A percentile compares a stretch with the other conserved stretches of the same genome.
phyloP scores from a whole-genome alignment of 2,329 filamentous ascomycete genomes.

The Nigrospora osmanthi region DNA sequence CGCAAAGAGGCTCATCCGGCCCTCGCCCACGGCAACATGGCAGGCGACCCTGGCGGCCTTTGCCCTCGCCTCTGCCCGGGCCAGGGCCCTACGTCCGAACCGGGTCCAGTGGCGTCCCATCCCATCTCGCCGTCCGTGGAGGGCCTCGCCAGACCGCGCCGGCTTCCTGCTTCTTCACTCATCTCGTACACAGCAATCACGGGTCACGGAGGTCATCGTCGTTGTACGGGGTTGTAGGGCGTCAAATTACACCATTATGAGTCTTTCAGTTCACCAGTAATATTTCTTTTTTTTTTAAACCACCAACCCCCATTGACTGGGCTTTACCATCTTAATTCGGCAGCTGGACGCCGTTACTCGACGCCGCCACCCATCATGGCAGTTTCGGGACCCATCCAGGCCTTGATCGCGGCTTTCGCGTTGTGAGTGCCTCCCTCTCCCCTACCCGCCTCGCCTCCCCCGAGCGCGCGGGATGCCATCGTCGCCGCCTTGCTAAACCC shows the following conservation, averaged over 20 bases:
- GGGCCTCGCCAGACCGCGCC: too few species aligned
- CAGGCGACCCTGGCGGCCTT: too few species aligned
- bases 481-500: neutral
- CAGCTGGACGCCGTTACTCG: conserved; percentile 13
- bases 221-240: neutral
- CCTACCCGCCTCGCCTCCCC: conserved; percentile 6
- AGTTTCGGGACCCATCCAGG: conserved; percentile 33
- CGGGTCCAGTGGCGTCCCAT: too few species aligned
- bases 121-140: too few species aligned
- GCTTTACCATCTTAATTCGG: conserved; percentile 23
- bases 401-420: conserved; percentile 43
- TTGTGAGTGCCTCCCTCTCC: conserved; percentile 34
- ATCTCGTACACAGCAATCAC: too few species aligned
- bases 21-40: too few species aligned
- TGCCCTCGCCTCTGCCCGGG: too few species aligned
- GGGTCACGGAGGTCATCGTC: neutral
- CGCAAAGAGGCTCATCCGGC: too few species aligned
- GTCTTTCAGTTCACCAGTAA: conserved; percentile 21
- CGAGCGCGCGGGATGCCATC: conserved; percentile 7
- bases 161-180: too few species aligned
- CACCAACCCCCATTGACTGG: conserved; percentile 35
- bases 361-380: conserved; percentile 31
- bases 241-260: conserved; percentile 7
- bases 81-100: too few species aligned
- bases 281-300: conserved; percentile 22